Evolutionary conservation across 192 early-diverging fungal genomes (phyloP).

Genomic region (Thamnidium elegans): DNA sequence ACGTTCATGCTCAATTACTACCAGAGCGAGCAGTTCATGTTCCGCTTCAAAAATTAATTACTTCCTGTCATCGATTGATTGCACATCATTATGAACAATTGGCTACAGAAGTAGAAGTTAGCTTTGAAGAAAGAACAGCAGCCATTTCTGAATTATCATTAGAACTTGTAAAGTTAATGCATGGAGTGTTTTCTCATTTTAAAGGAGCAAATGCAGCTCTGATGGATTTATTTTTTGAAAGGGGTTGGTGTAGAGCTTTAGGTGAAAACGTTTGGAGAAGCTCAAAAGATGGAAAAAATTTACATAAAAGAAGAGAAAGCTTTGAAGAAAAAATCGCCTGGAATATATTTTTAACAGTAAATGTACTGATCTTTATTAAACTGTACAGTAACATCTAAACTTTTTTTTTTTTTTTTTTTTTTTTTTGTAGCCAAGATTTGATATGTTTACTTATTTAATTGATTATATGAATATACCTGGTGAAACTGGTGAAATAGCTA

Average conservation of each 20-base stretch:
- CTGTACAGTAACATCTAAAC: not conserved
- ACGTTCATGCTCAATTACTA: conserved; percentile 39
- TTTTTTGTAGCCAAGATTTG: conserved; percentile 34
- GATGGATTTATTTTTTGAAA: conserved; percentile 40
- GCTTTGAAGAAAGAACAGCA: conserved; percentile 31
- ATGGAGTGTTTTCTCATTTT: conserved; percentile 39
- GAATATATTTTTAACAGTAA: conserved; percentile 36
- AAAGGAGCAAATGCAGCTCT: conserved; percentile 40
- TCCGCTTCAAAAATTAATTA: conserved; percentile 37
- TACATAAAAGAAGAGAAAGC: conserved; percentile 31
- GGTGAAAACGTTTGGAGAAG: conserved; percentile 41
- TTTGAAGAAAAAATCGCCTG: conserved; percentile 34
- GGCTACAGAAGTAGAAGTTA: conserved; percentile 20
- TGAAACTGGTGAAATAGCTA: conserved; percentile 41
- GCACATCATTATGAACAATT: conserved; percentile 36
- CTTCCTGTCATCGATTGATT: conserved; percentile 37
- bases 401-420: not conserved
- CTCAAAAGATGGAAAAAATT: conserved; percentile 30
- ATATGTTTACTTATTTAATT: conserved; percentile 38
- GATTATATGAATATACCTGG: conserved; percentile 43
- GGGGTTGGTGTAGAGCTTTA: conserved; percentile 40
- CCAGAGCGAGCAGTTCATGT: conserved; percentile 41
- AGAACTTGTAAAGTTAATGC: conserved; percentile 41
- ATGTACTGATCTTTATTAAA: not conserved
- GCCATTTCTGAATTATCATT: conserved; percentile 37